Evolutionary conservation across 164 flowering plant species (phyloP).

Genomic region (Stephania yunnanensis): DNA sequence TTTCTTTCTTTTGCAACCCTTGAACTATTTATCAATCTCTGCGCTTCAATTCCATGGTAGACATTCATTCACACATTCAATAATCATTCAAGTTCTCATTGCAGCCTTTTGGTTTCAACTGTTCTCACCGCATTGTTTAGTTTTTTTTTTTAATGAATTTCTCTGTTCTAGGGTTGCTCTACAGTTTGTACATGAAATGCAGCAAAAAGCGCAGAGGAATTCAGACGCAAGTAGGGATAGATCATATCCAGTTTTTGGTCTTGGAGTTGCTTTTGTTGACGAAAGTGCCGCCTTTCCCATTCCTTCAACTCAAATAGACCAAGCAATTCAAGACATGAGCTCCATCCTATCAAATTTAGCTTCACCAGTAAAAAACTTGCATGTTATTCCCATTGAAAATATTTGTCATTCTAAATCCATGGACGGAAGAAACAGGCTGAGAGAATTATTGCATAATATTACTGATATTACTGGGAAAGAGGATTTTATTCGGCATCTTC

Average conservation of each 20-base stretch:
- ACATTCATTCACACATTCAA: too few relatives aligned
- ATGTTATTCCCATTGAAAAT: conserved; percentile 54
- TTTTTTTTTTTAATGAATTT: too few relatives aligned
- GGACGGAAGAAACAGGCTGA: conserved; percentile 42
- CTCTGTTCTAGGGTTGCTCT: conserved; percentile 59
- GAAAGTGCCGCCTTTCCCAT: conserved; percentile 37
- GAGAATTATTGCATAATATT: conserved; percentile 38
- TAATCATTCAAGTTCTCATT: too few relatives aligned
- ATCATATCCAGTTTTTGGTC: conserved; percentile 77
- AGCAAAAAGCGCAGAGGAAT: conserved; percentile 64
- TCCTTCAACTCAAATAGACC: conserved; percentile 27
- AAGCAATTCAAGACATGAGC: conserved; percentile 46
- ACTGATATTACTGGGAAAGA: conserved; percentile 83
- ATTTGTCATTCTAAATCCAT: conserved; percentile 37
- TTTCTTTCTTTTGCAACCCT: too few relatives aligned
- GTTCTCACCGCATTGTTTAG: too few relatives aligned
- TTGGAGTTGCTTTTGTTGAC: conserved; percentile 81
- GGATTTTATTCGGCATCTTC: conserved; percentile 65
- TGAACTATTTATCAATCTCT: neutral
- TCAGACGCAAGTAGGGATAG: conserved; percentile 80
- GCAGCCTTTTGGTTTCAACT: too few relatives aligned
- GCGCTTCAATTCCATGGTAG: too few relatives aligned
- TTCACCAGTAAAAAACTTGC: conserved; percentile 62
- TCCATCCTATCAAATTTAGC: conserved; percentile 46
- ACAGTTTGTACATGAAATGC: conserved; percentile 94